Evolutionary conservation across 2,329 filamentous ascomycete species (phyloP).

Genomic region (Cercospora beticola): DNA sequence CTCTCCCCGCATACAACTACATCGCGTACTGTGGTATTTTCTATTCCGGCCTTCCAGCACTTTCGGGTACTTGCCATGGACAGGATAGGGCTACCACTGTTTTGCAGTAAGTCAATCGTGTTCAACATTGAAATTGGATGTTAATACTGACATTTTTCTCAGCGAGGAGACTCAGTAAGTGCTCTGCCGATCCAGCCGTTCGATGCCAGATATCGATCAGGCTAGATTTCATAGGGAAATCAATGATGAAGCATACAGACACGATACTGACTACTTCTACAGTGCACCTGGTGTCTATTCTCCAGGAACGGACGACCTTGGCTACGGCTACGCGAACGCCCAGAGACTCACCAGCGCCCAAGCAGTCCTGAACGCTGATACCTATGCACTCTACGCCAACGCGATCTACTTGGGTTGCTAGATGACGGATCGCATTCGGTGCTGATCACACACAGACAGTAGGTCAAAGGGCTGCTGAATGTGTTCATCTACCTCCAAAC

Average conservation of each 20-base stretch:
- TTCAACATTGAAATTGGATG: not conserved
- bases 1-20: constrained; percentile 45
- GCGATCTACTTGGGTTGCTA: constrained; percentile 9
- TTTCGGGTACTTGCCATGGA: constrained; percentile 56
- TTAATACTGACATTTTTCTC: not conserved
- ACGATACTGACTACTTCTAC: not conserved
- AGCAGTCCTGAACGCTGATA: constrained; percentile 64
- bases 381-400: constrained; percentile 54
- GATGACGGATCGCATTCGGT: not conserved
- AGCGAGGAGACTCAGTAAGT: constrained; percentile 58
- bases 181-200: not conserved
- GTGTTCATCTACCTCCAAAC: not conserved
- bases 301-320: constrained; percentile 58
- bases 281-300: constrained; percentile 44
- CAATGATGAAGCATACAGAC: not conserved
- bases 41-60: constrained; percentile 56
- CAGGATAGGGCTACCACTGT: constrained; percentile 67
- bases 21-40: constrained; percentile 65
- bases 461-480: not conserved
- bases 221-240: not conserved
- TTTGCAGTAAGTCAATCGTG: constrained; percentile 47
- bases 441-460: not conserved
- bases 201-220: not conserved
- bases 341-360: constrained; percentile 48
- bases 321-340: constrained; percentile 56